These are phyloP conservation scores for Nicotiana noctiflora DNA, from an alignment of 257 asterid genomes.

Conservation along the genomic window DNA sequence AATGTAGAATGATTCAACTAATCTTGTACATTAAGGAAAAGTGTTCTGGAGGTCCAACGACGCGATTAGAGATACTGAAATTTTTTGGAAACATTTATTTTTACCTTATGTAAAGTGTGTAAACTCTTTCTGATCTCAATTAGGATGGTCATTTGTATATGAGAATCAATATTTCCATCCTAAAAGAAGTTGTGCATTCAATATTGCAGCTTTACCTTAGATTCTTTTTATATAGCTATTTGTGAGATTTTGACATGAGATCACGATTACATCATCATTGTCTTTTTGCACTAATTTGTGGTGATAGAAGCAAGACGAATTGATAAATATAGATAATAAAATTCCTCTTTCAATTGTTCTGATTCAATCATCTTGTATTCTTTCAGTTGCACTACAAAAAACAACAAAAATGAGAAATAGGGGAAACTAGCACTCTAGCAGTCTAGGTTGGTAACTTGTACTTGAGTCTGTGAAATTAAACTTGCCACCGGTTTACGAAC, in stretches of 20 bases:
- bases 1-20: not conserved
- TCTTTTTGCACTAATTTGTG: not conserved
- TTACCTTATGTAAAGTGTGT: not conserved
- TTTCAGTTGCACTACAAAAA: not conserved
- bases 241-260: not conserved
- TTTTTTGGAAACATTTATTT: not conserved
- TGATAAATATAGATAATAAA: not conserved
- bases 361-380: not conserved
- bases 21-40: too few species aligned
- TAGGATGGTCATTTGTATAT: constrained; percentile 3
- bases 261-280: not conserved
- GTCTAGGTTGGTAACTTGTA: not conserved
- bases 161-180: not conserved
- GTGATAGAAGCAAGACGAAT: not conserved
- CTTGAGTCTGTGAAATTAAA: not conserved
- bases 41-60: not conserved
- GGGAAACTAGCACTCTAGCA: not conserved
- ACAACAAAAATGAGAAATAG: not conserved
- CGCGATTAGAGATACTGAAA: not conserved
- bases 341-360: not conserved
- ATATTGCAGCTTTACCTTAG: not conserved
- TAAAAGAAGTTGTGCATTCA: not conserved
- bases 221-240: not conserved
- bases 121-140: not conserved
- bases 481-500: not conserved